Evolutionary conservation across 768 basidiomycete species (phyloP).

Genomic region (Lanmaoa pseudosensibilis): DNA sequence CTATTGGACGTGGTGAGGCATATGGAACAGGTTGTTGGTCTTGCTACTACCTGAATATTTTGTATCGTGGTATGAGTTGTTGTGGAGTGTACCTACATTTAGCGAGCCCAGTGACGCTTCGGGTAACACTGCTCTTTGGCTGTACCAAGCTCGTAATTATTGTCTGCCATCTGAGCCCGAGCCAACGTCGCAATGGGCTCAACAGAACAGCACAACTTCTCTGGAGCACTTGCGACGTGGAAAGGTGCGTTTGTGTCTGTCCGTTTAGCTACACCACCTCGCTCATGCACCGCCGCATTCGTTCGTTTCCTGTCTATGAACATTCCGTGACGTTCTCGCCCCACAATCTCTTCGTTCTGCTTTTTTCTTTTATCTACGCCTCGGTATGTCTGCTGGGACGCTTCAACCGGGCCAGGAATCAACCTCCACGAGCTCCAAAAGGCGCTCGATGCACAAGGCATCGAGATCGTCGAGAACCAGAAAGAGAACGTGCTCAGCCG

Average conservation of each 20-base stretch:
- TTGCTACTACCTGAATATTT: not conserved
- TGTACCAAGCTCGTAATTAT: not conserved
- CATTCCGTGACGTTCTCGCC: not conserved
- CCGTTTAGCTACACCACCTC: not conserved
- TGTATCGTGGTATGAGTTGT: too few relatives aligned
- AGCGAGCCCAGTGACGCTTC: not conserved
- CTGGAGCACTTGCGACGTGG: conserved; percentile 91
- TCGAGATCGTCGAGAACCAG: conserved; percentile 97
- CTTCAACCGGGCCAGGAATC: conserved; percentile 54
- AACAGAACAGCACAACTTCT: conserved; percentile 76
- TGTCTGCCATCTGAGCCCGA: not conserved
- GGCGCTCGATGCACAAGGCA: conserved; percentile 86
- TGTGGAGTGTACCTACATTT: too few relatives aligned
- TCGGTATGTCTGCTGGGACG: not conserved
- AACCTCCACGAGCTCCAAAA: conserved; percentile 90
- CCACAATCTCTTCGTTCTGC: not conserved
- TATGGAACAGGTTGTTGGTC: conserved; percentile 11
- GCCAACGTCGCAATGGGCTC: conserved; percentile 19
- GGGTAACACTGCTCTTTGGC: not conserved
- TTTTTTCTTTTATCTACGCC: not conserved
- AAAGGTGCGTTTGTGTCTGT: conserved; percentile 53
- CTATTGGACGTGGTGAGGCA: conserved; percentile 19
- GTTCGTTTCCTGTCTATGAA: not conserved
- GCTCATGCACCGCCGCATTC: conserved; percentile 3
- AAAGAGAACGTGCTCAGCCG: conserved; percentile 95